A percentile compares a stretch with the other conserved stretches of the same genome.
Evolutionary conservation across 192 early-diverging fungal genomes (phyloP).

Genomic region (Podila horticola): DNA sequence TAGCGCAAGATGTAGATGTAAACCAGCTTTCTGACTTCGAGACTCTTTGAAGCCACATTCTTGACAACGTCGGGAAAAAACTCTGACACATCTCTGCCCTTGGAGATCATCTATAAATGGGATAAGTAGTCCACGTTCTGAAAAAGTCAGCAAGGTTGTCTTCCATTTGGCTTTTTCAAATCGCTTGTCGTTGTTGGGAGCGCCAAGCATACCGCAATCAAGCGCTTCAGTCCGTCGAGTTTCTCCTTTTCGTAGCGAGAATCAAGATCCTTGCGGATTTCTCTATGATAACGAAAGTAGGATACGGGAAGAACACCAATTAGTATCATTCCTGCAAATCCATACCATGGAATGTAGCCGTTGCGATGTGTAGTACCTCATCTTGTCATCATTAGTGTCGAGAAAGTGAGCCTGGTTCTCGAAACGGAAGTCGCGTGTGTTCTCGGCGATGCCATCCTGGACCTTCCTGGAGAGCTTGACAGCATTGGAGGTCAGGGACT

Average conservation of each 20-base stretch:
- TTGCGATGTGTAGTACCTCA: conserved; percentile 46
- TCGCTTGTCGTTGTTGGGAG: not conserved
- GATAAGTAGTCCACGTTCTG: not conserved
- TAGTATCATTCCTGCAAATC: not conserved
- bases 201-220: conserved; percentile 76
- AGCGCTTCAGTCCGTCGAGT: conserved; percentile 89
- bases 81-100: conserved; percentile 89
- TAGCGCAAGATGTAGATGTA: conserved; percentile 97
- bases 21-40: conserved; percentile 94
- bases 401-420: conserved; percentile 81
- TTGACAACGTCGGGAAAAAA: conserved; percentile 97
- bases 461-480: conserved; percentile 82
- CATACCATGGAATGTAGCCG: not conserved
- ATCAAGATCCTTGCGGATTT: conserved; percentile 80
- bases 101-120: conserved; percentile 80
- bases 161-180: not conserved
- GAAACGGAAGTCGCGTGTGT: conserved; percentile 87
- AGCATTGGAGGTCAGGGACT: conserved; percentile 80
- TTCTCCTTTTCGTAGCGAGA: conserved; percentile 92
- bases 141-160: not conserved
- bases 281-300: conserved; percentile 26
- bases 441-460: conserved; percentile 87
- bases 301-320: not conserved
- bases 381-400: conserved; percentile 89
- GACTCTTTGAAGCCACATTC: conserved; percentile 91